Evolutionary conservation across 768 basidiomycete genomes (phyloP).

Genomic region (Hericium alpestre): DNA sequence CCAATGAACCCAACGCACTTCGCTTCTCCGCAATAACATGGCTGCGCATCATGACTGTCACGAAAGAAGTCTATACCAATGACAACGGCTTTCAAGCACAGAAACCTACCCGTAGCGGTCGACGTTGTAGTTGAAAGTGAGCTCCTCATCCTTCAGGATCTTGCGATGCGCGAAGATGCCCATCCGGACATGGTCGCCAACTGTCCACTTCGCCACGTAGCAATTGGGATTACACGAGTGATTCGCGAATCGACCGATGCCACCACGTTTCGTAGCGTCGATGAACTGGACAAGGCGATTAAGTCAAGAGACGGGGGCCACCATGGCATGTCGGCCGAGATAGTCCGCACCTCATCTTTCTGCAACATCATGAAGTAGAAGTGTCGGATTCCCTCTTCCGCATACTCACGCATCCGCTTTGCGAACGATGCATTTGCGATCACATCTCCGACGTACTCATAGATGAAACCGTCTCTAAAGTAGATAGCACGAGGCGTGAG

Average conservation of each 20-base stretch:
- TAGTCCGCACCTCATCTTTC: constrained; percentile 73
- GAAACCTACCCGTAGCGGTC: constrained; percentile 88
- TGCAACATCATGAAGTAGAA: constrained; percentile 99
- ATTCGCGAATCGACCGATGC: constrained; percentile 94
- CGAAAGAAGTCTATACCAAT: background rate
- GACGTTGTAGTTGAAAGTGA: constrained; percentile 99
- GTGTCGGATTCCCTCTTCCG: constrained; percentile 83
- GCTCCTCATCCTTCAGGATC: constrained; percentile 72
- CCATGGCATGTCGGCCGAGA: background rate
- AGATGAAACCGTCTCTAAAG: constrained; percentile 80
- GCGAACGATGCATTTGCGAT: constrained; percentile 79
- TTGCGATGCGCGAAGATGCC: constrained; percentile 89
- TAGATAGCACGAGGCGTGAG: background rate
- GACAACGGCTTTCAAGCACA: background rate
- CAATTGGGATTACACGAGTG: constrained; percentile 98
- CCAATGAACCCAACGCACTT: constrained; percentile 95
- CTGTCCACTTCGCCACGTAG: constrained; percentile 96
- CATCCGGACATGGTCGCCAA: constrained; percentile 85
- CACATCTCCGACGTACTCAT: constrained; percentile 97
- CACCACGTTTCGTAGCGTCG: constrained; percentile 94
- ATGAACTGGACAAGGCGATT: constrained; percentile 59
- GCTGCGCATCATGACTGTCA: constrained; percentile 81
- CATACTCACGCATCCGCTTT: constrained; percentile 92
- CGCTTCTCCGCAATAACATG: constrained; percentile 89
- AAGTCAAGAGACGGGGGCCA: background rate